Conservation (phyloP, 2,329 filamentous ascomycete species). For the Penicillium crustosum region DNA sequence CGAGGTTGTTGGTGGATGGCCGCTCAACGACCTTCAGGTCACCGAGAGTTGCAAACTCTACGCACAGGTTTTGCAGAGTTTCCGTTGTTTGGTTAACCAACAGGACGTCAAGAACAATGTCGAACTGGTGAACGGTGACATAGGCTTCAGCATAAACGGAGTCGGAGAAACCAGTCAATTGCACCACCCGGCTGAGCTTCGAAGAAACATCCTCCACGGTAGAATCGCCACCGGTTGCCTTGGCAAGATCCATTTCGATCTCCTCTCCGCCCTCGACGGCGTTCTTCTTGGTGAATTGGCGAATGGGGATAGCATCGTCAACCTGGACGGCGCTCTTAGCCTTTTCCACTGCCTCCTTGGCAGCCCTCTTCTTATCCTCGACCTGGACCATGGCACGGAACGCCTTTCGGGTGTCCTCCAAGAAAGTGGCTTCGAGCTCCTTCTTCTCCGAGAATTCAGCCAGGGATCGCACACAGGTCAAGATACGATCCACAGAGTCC, state of each 20-base stretch:
- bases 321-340: constrained; percentile 93
- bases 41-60: constrained; percentile 97
- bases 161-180: constrained; percentile 97
- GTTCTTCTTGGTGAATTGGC: constrained; percentile 91
- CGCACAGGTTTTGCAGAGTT: constrained; percentile 92
- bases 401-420: constrained; percentile 91
- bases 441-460: constrained; percentile 88
- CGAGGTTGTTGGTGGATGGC: constrained; percentile 92
- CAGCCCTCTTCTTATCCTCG: constrained; percentile 96
- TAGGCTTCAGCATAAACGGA: constrained; percentile 99
- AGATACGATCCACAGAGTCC: constrained; percentile 96
- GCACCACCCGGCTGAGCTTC: constrained; percentile 93
- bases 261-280: constrained; percentile 77
- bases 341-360: constrained; percentile 87
- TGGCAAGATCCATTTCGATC: constrained; percentile 85
- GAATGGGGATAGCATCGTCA: constrained; percentile 89
- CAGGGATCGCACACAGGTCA: constrained; percentile 92
- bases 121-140: constrained; percentile 97
- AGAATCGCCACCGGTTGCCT: constrained; percentile 87
- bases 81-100: constrained; percentile 97
- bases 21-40: constrained; percentile 97
- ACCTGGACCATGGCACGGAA: constrained; percentile 97
- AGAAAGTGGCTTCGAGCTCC: constrained; percentile 86
- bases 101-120: constrained; percentile 94
- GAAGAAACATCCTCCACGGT: constrained; percentile 82